Conservation (phyloP, 306 rosid species). For the Prunus mira region DNA sequence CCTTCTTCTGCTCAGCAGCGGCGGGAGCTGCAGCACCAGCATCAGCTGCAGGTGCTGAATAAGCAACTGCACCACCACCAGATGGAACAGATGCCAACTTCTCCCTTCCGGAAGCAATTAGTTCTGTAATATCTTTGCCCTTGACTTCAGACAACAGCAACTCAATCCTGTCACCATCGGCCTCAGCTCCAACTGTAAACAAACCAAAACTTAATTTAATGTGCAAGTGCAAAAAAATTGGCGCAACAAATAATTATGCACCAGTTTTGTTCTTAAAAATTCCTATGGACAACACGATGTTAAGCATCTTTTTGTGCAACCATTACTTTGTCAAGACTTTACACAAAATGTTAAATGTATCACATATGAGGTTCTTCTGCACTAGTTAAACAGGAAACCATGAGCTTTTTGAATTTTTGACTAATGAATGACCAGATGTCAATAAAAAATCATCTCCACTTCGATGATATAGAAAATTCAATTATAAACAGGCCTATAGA, state of each 20-base stretch:
- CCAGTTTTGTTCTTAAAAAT: neutral
- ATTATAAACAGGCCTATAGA: no score
- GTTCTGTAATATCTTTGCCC: conserved; percentile 60
- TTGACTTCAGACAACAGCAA: conserved; percentile 49
- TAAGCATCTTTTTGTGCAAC: neutral
- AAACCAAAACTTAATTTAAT: neutral
- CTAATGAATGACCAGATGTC: neutral
- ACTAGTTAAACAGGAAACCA: neutral
- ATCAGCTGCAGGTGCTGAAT: conserved; percentile 29
- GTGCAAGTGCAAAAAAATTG: neutral
- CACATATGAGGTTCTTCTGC: neutral
- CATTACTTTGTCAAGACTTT: neutral
- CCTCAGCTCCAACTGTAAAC: conserved; percentile 59
- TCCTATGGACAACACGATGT: neutral
- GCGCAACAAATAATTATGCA: neutral
- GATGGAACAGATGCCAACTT: conserved; percentile 62
- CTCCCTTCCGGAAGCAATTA: conserved; percentile 67
- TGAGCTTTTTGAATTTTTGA: neutral
- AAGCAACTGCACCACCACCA: conserved; percentile 59
- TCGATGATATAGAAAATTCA: neutral
- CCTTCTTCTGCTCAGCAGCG: conserved; percentile 63
- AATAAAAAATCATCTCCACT: neutral
- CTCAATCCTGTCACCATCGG: conserved; percentile 43
- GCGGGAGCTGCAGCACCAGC: conserved; percentile 42
- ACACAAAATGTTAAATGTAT: neutral